Base-by-base conservation (phyloP, 2,329 filamentous ascomycete species). In the Clonostachys solani region DNA sequence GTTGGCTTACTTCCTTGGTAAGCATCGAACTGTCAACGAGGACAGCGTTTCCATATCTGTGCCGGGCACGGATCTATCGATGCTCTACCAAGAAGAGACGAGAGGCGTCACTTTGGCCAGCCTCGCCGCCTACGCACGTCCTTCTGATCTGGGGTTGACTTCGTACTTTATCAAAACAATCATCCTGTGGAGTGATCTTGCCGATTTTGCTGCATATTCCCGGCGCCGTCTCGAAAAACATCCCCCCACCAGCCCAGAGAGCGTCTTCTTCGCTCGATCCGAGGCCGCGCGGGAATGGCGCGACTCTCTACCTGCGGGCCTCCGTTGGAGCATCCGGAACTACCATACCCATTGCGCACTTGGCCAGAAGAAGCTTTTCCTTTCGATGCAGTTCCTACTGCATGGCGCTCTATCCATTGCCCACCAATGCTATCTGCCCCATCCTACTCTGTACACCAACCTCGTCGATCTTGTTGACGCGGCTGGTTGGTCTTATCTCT, bases 361-460 rank as follows among this genome's bases (percentile, higher is more conserved):
- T 2, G 54, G 56, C 15, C 50, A 53, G 4, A 52, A 38, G 9
- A 50, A 44, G 18, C 10, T 35, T 2, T 59, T 56, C 42, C 49
- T 56, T 9, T 53, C 54, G 12, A 57, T 57, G 47, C 56, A 59
- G 7, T 52, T 59, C 15, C 47, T 59, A 10, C 44, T 58, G 2
- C 44, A 46, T 18, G 54, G 54, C 18, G 52, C 56, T 17, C 38
- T 43, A 8, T 59, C 56, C 40, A 49, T 56, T 3, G 52, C 56
- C 3, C 56, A 58, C 33, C 56, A 59, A 44, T 52, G 50, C 38
- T 59, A 59, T 36, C 44, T 59, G 6, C 56, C 56, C 12, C 56
- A 59, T 3, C 35, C 54, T 15, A 48, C 50, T 1, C 34, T 47
- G 3, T 58, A 50, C 34, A 55, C 56, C 0, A 50, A 50, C 16